Base-by-base conservation (phyloP, 495 filamentous ascomycete species). In the Pyrenula aspistea region DNA sequence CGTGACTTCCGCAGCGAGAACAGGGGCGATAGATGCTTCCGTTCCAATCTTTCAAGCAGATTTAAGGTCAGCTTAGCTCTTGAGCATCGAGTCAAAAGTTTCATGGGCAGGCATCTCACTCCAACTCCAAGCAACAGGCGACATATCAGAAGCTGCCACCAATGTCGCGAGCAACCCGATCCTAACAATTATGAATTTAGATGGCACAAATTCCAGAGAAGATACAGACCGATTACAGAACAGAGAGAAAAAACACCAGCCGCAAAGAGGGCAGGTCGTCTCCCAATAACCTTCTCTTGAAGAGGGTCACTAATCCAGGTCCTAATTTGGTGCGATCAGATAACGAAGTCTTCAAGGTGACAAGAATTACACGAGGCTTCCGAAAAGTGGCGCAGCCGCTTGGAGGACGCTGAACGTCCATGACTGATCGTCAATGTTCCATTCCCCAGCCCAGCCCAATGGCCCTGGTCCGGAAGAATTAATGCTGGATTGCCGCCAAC, bases 231-330 rank as follows among this genome's bases (percentile, higher is more conserved):
- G 61, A 89, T 78, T n/a, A 81, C 78, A 52, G 69, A 63, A 58
- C 75, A 72, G 55, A 83, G 63, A 59, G 79, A 85, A 62, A 87
- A 84, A 51, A 84, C 68, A 3, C 77, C 83, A 25, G 82, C 76
- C 48, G 82, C 47, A 63, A 87, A 87, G 54, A 88, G 85, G 22
- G 81, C 79, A 21, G 81, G 80, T 36, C 86, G 77, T 56, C 85
- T 77, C 47, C 84, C 85, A 59, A 54, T 8, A 42, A 84, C 22
- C 56, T 67, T 73, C 66, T 81, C 71, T 63, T 87, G 86, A 23
- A 86, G 62, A 23, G 85, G 85, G 63, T 86, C 82, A 22, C 83
- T 81, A 19, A 85, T 61, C 85, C 85, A 89, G 62, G 82, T 78
- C 12, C 82, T 79, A 56, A 82, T 71, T 55, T 71, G 57, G 22